Evolutionary conservation across 1,284 basidiomycete species (phyloP), one percentile per base, ranked within the genome.

Genomic region (Hemileia vastatrix): DNA sequence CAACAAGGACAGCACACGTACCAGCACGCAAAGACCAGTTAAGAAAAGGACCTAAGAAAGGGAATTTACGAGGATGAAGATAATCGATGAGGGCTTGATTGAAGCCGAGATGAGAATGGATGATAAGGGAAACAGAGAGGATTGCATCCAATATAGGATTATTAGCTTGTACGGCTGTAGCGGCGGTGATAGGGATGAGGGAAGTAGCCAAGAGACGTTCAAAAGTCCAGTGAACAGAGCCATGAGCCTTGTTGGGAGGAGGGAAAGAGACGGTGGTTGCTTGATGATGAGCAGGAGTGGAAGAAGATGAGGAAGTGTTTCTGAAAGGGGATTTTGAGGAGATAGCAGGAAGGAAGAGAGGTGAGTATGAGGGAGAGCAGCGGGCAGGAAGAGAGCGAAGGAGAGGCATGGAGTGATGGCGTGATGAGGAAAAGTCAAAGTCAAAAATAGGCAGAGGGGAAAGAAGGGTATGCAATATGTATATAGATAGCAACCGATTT

Each of bases 141-240:
- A 93, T 75, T 55, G 88, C 94, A 76, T 98, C 94, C 36, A 96
- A 77, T 69, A 93, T 78, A 6, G 92, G 88, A 79, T 80, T 72
- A 33, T 68, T 65, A 13, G 67, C 66, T n/a, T 67, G 64, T 50
- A 71, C 67, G 49, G 69, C 86, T 18, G 90, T 92, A 3, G 70
- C 67, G 2, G 72, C 77, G 47, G 71, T 71, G 71, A 95, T 78
- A 24, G 95, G 95, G 18, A 98, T 82, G 67, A 98, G 84, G 23
- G 85, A 80, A 0, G 88, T 93, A 1, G 88, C 86, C 62, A 97
- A 82, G 18, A 91, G 81, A 59, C 94, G 87, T 78, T 98, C 94
- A 74, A 97, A 96, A 1, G 90, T 85, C 94, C 94, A 98, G 82
- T 97, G 94, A 78, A 96, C 87, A 1, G 90, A 94, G 54, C 95